phyloP scores from a whole-genome alignment of 768 basidiomycete species.

The Russula olivacea region DNA sequence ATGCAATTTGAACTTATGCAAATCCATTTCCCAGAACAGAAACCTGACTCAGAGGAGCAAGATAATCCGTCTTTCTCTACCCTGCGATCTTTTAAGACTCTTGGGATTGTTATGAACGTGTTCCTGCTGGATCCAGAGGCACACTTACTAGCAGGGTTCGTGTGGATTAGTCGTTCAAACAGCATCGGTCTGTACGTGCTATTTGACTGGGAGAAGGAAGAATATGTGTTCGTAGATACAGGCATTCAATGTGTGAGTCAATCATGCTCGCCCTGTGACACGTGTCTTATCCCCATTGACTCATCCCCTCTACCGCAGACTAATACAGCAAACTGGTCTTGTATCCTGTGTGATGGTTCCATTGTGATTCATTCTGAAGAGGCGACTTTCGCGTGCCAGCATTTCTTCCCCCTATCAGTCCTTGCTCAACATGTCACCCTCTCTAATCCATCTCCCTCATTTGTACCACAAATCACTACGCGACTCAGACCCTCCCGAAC shows the following conservation, averaged over 20 bases:
- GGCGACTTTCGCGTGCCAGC: conserved; percentile 55
- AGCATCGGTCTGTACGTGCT: conserved; percentile 58
- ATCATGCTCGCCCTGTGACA: conserved; percentile 1
- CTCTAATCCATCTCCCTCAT: conserved; percentile 15
- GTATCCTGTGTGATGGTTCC: conserved; percentile 57
- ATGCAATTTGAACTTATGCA: conserved; percentile 73
- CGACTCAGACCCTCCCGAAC: conserved; percentile 25
- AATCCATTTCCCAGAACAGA: conserved; percentile 48
- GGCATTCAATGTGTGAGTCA: conserved; percentile 63
- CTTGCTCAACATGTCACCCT: conserved; percentile 32
- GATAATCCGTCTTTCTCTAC: conserved; percentile 46
- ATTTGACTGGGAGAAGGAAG: conserved; percentile 57
- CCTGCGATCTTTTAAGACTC: conserved; percentile 57
- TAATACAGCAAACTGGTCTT: conserved; percentile 71
- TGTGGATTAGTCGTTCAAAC: conserved; percentile 54
- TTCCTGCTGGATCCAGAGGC: conserved; percentile 63
- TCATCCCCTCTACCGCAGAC: conserved; percentile 36
- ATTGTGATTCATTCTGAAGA: conserved; percentile 75
- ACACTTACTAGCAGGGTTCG: conserved; percentile 58
- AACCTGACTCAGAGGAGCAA: neutral
- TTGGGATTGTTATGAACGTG: conserved; percentile 70
- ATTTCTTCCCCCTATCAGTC: conserved; percentile 54
- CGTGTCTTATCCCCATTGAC: neutral
- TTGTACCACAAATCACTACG: conserved; percentile 27
- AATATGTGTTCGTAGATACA: conserved; percentile 70